Base-by-base conservation (phyloP, 2,329 filamentous ascomycete genomes). In the Xylaria arbuscula region DNA sequence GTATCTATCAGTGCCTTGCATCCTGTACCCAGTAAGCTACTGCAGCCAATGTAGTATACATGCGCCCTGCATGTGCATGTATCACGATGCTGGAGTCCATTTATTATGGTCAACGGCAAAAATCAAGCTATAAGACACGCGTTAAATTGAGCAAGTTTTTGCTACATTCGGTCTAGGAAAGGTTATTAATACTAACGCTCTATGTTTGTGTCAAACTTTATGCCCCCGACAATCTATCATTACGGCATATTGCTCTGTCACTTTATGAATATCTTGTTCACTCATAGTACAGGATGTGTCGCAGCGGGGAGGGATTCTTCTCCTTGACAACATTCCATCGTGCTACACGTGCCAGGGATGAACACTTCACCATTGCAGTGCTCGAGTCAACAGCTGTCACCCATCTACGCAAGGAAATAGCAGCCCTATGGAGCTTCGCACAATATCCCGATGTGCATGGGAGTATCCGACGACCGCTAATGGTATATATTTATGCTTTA, bases 401-500 rank as follows among this genome's bases (percentile, higher is more conserved):
- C 28, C 28, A 28, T 28, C 28, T 28, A 28, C 28, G 28, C 28
- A 5, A 28, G 28, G 28, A 28, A 28, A 28, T 28, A 28, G 28
- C 28, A 2, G 28, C 28, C 28, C 28, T 28, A 28, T 5, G 28
- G 5, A 28, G 28, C 28, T 28, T 28, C 28, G 28, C 28, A 28
- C 28, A 28, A 28, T 5, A 55, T 56, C n/a, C 61, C 50, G 34
- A 68, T 57, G 48, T 50, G 10, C 38, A 64, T 11, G 66, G 64
- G 36, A 55, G 60, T 8, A 50, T 32, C 17, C 28, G 28, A 28
- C 28, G 3, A 28, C 28, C 28, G 28, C 28, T 28, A 28, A 28
- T 28, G 28, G 28, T 28, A n/a, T n/a, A n/a, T n/a, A n/a, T n/a
- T n/a, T n/a, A n/a, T n/a, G n/a, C n/a, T n/a, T n/a, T n/a, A n/a